phyloP scores from a whole-genome alignment of 805 yeast genomes.

The Hanseniaspora occidentalis region DNA sequence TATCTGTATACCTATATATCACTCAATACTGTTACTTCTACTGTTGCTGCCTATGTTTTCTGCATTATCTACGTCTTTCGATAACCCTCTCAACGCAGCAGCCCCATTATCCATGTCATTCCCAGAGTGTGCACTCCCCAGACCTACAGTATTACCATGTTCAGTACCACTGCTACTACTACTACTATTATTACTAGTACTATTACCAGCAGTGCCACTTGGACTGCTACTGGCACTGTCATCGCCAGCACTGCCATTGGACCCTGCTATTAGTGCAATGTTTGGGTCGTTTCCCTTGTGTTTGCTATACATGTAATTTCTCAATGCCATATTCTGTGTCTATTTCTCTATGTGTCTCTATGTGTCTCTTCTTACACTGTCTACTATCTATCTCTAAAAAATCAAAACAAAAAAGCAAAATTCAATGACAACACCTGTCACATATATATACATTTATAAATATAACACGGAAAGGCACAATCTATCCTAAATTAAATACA shows the following conservation, averaged over 20 bases:
- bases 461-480: too few species aligned
- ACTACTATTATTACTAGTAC: neutral
- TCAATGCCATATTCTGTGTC: constrained; percentile 4
- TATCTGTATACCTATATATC: neutral
- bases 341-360: neutral
- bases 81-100: neutral
- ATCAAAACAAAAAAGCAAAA: too few species aligned
- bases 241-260: neutral
- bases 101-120: neutral
- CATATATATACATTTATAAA: too few species aligned
- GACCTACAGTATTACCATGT: neutral
- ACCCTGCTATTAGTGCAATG: constrained; percentile 4
- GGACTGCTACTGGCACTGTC: neutral
- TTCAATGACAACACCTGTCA: too few species aligned
- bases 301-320: constrained; percentile 8
- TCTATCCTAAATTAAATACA: too few species aligned
- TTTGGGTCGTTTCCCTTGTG: constrained; percentile 4
- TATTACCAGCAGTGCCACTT: neutral
- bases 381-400: too few species aligned
- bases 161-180: neutral
- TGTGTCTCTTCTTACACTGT: too few species aligned
- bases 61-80: neutral
- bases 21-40: constrained; percentile 1
- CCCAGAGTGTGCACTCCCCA: neutral
- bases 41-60: neutral